Conservation (phyloP, 2,329 filamentous ascomycete species). For the Aschersonia sp. region DNA sequence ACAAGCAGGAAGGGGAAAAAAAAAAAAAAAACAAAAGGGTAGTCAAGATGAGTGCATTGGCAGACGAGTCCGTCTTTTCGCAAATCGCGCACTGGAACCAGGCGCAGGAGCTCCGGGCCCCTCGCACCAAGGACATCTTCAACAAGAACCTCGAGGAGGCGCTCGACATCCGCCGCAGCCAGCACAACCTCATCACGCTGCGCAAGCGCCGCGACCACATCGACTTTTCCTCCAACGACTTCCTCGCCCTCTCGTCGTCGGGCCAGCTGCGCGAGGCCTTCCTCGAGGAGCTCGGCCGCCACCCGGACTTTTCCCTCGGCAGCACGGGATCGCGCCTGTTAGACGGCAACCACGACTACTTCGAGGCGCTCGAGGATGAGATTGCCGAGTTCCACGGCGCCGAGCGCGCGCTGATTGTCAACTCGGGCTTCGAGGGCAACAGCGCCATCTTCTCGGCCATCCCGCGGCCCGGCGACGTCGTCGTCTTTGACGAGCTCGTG, state of each 20-base stretch:
- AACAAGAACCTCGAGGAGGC: constrained; percentile 15
- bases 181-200: constrained; percentile 12
- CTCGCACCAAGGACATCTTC: background rate
- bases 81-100: background rate
- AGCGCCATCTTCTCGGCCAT: constrained; percentile 32
- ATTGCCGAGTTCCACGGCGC: constrained; percentile 41
- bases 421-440: constrained; percentile 42
- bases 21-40: no score
- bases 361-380: constrained; percentile 37
- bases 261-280: constrained; percentile 29
- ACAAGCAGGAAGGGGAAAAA: no score
- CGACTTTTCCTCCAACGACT: constrained; percentile 55
- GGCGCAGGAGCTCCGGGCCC: background rate
- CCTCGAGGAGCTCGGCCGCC: constrained; percentile 22
- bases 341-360: constrained; percentile 48
- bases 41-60: no score
- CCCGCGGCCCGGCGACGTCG: constrained; percentile 34
- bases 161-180: constrained; percentile 12
- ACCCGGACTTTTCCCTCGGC: constrained; percentile 19
- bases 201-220: constrained; percentile 4
- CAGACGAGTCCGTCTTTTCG: no score
- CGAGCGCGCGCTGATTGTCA: constrained; percentile 41
- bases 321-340: constrained; percentile 47
- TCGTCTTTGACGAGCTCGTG: constrained; percentile 51
- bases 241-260: constrained; percentile 41